phyloP scores from a whole-genome alignment of 768 basidiomycete species.

The Tricholoma matsutake region DNA sequence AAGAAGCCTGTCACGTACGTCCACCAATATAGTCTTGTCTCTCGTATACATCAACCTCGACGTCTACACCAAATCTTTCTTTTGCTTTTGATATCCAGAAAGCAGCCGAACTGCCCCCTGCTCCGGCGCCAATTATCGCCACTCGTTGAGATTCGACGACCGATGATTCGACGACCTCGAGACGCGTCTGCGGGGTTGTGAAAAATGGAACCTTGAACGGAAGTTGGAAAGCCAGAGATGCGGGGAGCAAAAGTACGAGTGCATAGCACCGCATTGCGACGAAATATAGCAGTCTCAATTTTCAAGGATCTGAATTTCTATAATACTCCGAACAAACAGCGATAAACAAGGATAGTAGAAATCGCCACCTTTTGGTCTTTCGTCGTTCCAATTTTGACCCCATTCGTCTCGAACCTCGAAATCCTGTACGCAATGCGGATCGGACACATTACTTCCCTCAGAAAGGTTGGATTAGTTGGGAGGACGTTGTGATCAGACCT shows the following conservation, averaged over 20 bases:
- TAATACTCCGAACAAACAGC: too few relatives aligned
- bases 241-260: conserved; percentile 31
- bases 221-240: conserved; percentile 38
- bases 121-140: conserved; percentile 90
- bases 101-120: conserved; percentile 80
- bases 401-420: too few relatives aligned
- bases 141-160: conserved; percentile 45
- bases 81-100: conserved; percentile 82
- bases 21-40: conserved; percentile 75
- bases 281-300: not conserved
- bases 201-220: conserved; percentile 62
- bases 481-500: too few relatives aligned
- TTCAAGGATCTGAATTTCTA: too few relatives aligned
- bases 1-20: conserved; percentile 49
- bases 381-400: too few relatives aligned
- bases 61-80: conserved; percentile 61
- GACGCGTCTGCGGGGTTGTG: conserved; percentile 29
- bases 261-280: conserved; percentile 17
- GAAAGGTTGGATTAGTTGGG: too few relatives aligned
- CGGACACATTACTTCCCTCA: too few relatives aligned
- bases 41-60: conserved; percentile 86
- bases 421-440: too few relatives aligned
- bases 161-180: conserved; percentile 11
- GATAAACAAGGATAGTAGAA: too few relatives aligned
- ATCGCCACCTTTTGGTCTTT: too few relatives aligned